Evolutionary conservation across 305 asterid species (phyloP).

Genomic region (Plantago coronopus): DNA sequence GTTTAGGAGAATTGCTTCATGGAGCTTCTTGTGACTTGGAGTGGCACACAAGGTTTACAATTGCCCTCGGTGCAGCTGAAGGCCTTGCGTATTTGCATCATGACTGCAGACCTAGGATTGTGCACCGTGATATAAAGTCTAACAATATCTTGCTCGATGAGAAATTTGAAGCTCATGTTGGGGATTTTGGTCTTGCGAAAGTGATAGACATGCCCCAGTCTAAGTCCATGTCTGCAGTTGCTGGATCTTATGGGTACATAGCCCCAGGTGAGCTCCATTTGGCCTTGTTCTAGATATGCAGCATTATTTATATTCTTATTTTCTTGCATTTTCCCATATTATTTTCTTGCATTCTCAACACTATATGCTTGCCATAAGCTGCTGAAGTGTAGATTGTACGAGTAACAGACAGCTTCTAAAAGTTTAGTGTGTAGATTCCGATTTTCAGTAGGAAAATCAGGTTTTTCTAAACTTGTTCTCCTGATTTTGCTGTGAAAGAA

Average conservation of each 20-base stretch:
- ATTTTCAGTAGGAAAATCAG: background rate
- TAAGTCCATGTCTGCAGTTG: constrained; percentile 90
- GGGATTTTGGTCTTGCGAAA: constrained; percentile 93
- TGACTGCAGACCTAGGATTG: constrained; percentile 78
- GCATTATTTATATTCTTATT: too few species aligned
- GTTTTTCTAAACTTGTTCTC: background rate
- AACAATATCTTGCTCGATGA: constrained; percentile 80
- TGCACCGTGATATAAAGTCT: constrained; percentile 89
- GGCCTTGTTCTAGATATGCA: background rate
- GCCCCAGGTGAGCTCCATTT: constrained; percentile 69
- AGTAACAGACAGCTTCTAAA: too few species aligned
- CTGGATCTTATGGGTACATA: constrained; percentile 95
- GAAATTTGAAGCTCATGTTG: constrained; percentile 90
- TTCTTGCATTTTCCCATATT: too few species aligned
- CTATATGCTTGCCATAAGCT: too few species aligned
- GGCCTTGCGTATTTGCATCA: constrained; percentile 87
- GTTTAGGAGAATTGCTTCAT: constrained; percentile 85
- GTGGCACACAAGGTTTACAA: constrained; percentile 69
- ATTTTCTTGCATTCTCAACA: too few species aligned
- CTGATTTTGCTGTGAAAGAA: background rate
- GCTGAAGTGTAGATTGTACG: background rate
- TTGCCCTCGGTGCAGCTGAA: constrained; percentile 88
- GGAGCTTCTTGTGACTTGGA: constrained; percentile 50
- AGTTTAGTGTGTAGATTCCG: too few species aligned
- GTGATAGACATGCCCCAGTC: constrained; percentile 93